These are phyloP conservation scores for Microdochium paspali DNA, from an alignment of 2,329 filamentous ascomycete species.

Conservation along the genomic window DNA sequence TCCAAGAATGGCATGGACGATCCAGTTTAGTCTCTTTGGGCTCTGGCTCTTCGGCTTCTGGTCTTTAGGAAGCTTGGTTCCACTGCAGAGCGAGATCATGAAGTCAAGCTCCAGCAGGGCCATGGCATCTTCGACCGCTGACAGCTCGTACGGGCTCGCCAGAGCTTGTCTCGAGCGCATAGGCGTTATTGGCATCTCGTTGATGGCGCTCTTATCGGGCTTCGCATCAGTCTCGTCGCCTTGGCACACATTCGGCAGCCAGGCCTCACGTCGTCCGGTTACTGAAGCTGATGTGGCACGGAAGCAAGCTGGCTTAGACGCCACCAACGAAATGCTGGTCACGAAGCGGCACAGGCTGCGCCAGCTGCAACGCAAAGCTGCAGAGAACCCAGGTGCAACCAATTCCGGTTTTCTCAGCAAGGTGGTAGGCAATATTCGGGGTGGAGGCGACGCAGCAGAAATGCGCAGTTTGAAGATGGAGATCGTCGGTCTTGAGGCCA, in stretches of 20 bases:
- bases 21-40: slow-evolving; percentile 54
- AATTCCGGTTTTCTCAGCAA: slow-evolving; percentile 60
- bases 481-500: slow-evolving; percentile 69
- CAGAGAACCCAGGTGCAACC: slow-evolving; percentile 26
- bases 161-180: slow-evolving; percentile 57
- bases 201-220: slow-evolving; percentile 82
- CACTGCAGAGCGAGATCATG: slow-evolving; percentile 32
- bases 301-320: slow-evolving; percentile 70
- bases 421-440: slow-evolving; percentile 62
- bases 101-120: slow-evolving; percentile 25
- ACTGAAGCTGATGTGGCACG: slow-evolving; percentile 66
- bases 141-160: slow-evolving; percentile 28
- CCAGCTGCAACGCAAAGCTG: slow-evolving; percentile 55
- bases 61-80: slow-evolving; percentile 59
- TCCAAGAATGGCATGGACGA: slow-evolving; percentile 52
- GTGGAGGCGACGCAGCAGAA: slow-evolving; percentile 50
- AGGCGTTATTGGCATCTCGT: slow-evolving; percentile 73
- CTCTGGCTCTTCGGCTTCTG: slow-evolving; percentile 69
- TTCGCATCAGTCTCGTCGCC: slow-evolving; percentile 83
- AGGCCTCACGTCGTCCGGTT: slow-evolving; percentile 46
- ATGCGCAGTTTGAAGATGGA: slow-evolving; percentile 60
- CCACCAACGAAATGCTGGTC: slow-evolving; percentile 69
- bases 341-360: slow-evolving; percentile 66
- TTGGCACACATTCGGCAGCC: slow-evolving; percentile 72
- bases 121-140: slow-evolving; percentile 23